A percentile compares a stretch with the other conserved stretches of the same genome.
These are phyloP conservation scores for Carnegiea gigantea DNA, from an alignment of 179 eudicot species.

Conservation along the genomic window DNA sequence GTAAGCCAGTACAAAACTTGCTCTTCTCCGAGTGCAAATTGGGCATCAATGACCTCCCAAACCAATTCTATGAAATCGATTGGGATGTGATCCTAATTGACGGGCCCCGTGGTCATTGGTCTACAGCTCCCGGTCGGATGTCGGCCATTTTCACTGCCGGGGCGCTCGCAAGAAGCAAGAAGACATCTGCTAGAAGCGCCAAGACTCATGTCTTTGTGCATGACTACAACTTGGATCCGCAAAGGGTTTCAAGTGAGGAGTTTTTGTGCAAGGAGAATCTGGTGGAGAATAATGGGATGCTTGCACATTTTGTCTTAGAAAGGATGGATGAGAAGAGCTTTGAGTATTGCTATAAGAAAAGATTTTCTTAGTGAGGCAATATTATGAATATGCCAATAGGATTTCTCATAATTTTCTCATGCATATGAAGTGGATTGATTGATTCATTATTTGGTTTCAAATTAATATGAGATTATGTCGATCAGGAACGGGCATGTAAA, in stretches of 20 bases:
- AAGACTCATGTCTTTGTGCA: conserved; percentile 85
- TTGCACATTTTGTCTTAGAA: conserved; percentile 78
- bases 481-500: background rate
- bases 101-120: conserved; percentile 83
- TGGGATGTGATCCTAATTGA: conserved; percentile 92
- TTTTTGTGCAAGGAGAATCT: conserved; percentile 86
- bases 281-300: conserved; percentile 62
- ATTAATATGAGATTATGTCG: background rate
- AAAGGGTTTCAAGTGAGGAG: conserved; percentile 64
- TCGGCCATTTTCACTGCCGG: conserved; percentile 79
- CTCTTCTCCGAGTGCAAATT: conserved; percentile 82
- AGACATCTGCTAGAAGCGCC: conserved; percentile 36
- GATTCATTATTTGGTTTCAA: background rate
- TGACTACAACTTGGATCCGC: conserved; percentile 64
- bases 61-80: conserved; percentile 73
- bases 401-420: background rate
- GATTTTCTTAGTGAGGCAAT: background rate
- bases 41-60: conserved; percentile 77
- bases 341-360: conserved; percentile 49
- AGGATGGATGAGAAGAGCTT: conserved; percentile 54
- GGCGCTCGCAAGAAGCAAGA: conserved; percentile 83
- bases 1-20: conserved; percentile 88
- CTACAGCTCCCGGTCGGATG: conserved; percentile 81
- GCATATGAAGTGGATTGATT: background rate
- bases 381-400: background rate